Percentiles rank a stretch among this genome's conserved stretches.
phyloP scores from a whole-genome alignment of 2,329 filamentous ascomycete species.

The Xylariaceae sp. region DNA sequence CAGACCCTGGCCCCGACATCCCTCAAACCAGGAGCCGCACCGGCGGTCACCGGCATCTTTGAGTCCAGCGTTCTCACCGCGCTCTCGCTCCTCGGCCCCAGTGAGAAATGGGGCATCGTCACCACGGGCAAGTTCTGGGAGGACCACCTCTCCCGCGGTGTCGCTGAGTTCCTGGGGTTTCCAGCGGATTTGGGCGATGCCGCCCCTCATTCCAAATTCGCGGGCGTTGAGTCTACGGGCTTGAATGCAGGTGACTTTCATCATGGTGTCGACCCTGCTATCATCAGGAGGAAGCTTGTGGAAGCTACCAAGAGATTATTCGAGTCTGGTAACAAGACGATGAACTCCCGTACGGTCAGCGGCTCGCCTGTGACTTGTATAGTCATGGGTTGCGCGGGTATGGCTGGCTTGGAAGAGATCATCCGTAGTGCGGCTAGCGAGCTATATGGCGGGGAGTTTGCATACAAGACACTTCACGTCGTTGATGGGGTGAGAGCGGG shows the following conservation, averaged over 20 bases:
- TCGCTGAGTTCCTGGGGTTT: constrained; percentile 58
- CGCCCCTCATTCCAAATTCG: constrained; percentile 52
- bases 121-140: constrained; percentile 87
- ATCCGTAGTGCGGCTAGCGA: constrained; percentile 67
- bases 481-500: constrained; percentile 77
- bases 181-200: constrained; percentile 28
- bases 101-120: constrained; percentile 74
- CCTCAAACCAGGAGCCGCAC: not conserved
- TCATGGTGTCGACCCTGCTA: constrained; percentile 55
- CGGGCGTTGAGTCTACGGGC: constrained; percentile 78
- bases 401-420: constrained; percentile 77
- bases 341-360: too few species aligned
- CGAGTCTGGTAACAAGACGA: constrained; percentile 34
- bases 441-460: constrained; percentile 56
- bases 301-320: constrained; percentile 67
- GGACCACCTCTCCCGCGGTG: constrained; percentile 61
- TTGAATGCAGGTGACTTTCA: constrained; percentile 78
- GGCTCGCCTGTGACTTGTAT: constrained; percentile 56
- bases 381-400: constrained; percentile 84
- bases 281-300: constrained; percentile 62
- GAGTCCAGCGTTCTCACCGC: constrained; percentile 71
- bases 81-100: constrained; percentile 43
- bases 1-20: constrained; percentile 15
- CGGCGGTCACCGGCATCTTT: constrained; percentile 71
- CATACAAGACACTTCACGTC: constrained; percentile 55